Evolutionary conservation across 768 basidiomycete genomes (phyloP), one percentile per base, ranked within the genome.

Genomic region (Trichaptum fuscoviolaceum): DNA sequence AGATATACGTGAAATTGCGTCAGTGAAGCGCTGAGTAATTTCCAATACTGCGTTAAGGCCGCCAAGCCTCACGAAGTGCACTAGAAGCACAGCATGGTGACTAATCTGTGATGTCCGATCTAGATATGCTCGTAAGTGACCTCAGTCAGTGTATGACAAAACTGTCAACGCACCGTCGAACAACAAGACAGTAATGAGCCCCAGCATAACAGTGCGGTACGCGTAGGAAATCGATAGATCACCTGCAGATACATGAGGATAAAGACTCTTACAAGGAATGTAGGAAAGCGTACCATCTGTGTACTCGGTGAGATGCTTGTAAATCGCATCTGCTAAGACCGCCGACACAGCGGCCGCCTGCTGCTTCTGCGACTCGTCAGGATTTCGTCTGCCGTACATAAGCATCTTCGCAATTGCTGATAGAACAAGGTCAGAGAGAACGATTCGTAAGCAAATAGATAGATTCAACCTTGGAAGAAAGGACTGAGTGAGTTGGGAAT

Each of bases 331-430:
- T 0, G 95, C 91, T 34, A 99, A 75, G 20, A 86, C 77, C 62
- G 82, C 78, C 0, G 93, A 89, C 1, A 92, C 86, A 24, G 86
- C 84, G 20, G 81, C 72, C 17, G 95, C 91, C 71, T 92, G 91
- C 72, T 90, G 88, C 75, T 85, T 90, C 73, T 96, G 94, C 18
- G 81, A 71, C 3, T 83, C 67, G 71, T 96, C 95, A 10, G 87
- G 84, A 72, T 87, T 92, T 23, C 94, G 86, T 67, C 93, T 83
- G 15, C 87, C 87, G 73, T 93, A 87, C 34, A 75, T 69, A 76
- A 96, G 91, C 75, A 96, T 83, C 77, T 95, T 93, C 67, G 93
- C 88, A 71, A 93, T 86, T 17, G 94, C 93, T 95, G 65, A 61
- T 17, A 18, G 18, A 15, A 5, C 2, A 61, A 7, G 23, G 15